Evolutionary conservation across 2,329 filamentous ascomycete genomes (phyloP).

Genomic region (Colletotrichum sp.): DNA sequence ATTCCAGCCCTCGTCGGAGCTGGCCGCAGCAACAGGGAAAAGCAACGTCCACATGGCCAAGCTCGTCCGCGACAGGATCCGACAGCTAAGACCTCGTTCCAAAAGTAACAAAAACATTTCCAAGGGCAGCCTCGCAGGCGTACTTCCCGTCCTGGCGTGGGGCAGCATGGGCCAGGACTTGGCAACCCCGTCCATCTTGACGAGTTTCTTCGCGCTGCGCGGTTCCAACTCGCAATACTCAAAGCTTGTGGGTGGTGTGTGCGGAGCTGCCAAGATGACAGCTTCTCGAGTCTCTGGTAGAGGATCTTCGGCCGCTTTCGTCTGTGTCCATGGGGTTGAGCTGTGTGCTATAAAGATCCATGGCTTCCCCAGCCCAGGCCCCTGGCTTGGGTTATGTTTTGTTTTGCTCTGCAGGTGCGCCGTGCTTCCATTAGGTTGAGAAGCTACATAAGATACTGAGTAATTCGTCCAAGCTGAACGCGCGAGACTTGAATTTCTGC

Average conservation of each 20-base stretch:
- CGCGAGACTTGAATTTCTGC: background rate
- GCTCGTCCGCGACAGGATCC: background rate
- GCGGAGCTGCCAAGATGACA: conserved; percentile 12
- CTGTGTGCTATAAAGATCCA: conserved; percentile 15
- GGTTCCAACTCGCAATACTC: background rate
- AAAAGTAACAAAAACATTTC: background rate
- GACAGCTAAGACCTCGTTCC: background rate
- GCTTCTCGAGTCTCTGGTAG: background rate
- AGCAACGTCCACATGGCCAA: conserved; percentile 1
- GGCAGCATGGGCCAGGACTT: background rate
- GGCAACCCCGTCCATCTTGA: conserved; percentile 6
- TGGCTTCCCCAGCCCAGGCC: background rate
- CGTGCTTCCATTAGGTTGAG: background rate
- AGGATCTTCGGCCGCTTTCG: background rate
- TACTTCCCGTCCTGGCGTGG: conserved; percentile 1
- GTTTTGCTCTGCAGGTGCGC: background rate
- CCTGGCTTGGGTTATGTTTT: background rate
- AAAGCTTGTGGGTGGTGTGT: background rate
- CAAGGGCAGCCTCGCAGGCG: background rate
- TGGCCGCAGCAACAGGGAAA: background rate
- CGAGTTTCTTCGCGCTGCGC: background rate
- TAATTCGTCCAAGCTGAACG: background rate
- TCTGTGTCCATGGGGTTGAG: background rate
- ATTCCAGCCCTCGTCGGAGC: background rate
- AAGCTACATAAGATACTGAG: background rate